Conservation (phyloP, 371 early-diverging fungal species). For the Basidiobolus heterosporus region DNA sequence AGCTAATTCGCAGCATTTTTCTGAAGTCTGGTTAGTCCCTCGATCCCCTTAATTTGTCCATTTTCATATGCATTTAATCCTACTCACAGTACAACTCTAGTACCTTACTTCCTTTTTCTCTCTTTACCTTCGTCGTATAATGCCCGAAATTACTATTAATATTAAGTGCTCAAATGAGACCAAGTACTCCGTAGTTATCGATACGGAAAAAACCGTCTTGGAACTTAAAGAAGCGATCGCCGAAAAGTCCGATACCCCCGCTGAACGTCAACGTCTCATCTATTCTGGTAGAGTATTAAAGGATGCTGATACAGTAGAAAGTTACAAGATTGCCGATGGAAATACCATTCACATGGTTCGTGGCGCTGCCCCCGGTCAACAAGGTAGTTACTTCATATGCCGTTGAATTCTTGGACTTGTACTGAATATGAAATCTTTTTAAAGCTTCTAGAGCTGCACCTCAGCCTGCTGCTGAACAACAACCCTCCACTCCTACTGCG, state of each 20-base stretch:
- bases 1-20: no score
- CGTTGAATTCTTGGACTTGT: neutral
- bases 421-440: neutral
- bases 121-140: no score
- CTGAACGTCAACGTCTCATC: conserved; percentile 76
- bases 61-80: no score
- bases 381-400: neutral
- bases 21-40: no score
- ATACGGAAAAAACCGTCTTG: conserved; percentile 41
- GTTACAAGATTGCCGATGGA: conserved; percentile 65
- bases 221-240: conserved; percentile 66
- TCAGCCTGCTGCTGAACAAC: conserved; percentile 13
- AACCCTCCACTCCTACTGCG: conserved; percentile 11
- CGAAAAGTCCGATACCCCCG: conserved; percentile 46
- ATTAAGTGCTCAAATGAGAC: conserved; percentile 76
- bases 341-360: conserved; percentile 75
- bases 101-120: no score
- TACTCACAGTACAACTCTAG: no score
- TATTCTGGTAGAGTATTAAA: conserved; percentile 88
- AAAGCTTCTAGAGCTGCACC: conserved; percentile 5
- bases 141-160: conserved; percentile 12
- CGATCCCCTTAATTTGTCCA: no score
- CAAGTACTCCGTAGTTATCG: conserved; percentile 51
- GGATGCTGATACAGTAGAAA: conserved; percentile 60
- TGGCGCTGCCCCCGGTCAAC: conserved; percentile 27